phyloP scores from a whole-genome alignment of 805 yeast genomes.

The Candida piceae region DNA sequence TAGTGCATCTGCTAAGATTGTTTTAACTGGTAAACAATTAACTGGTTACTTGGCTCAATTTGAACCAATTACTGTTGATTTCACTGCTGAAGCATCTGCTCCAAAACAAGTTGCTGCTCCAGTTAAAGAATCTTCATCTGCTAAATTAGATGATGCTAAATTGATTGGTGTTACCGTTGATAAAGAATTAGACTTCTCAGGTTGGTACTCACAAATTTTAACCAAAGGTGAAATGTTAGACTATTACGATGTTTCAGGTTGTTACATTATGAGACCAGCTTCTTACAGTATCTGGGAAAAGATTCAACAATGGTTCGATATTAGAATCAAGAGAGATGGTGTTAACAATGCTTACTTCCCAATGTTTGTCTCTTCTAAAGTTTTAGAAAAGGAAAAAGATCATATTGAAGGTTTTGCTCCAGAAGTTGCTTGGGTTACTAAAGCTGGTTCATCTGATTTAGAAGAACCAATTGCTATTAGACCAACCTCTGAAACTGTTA shows the following conservation, averaged over 20 bases:
- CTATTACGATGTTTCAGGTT: slow-evolving; percentile 97
- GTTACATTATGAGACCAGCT: slow-evolving; percentile 95
- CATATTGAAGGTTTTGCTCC: slow-evolving; percentile 99
- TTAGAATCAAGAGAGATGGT: slow-evolving; percentile 76
- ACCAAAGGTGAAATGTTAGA: slow-evolving; percentile 98
- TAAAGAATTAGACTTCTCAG: slow-evolving; percentile 85
- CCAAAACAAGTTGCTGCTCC: slow-evolving; percentile 20
- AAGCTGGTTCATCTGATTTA: slow-evolving; percentile 88
- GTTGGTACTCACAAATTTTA: slow-evolving; percentile 96
- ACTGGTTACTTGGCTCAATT: slow-evolving; percentile 47
- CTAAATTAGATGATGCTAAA: slow-evolving; percentile 77
- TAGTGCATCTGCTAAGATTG: slow-evolving; percentile 48
- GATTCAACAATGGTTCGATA: slow-evolving; percentile 84
- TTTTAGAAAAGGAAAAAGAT: slow-evolving; percentile 95
- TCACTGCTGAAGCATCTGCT: slow-evolving; percentile 37
- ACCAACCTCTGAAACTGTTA: slow-evolving; percentile 98
- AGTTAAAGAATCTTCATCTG: slow-evolving; percentile 30
- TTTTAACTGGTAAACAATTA: slow-evolving; percentile 42
- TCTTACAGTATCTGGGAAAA: slow-evolving; percentile 93
- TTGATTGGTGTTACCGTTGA: slow-evolving; percentile 94
- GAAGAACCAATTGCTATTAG: slow-evolving; percentile 99
- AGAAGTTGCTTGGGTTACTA: slow-evolving; percentile 99
- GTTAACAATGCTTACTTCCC: slow-evolving; percentile 97
- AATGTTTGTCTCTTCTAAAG: slow-evolving; percentile 91
- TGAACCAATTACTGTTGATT: slow-evolving; percentile 51